phyloP scores from a whole-genome alignment of 2,329 filamentous ascomycete genomes.

The Claviceps pusilla region DNA sequence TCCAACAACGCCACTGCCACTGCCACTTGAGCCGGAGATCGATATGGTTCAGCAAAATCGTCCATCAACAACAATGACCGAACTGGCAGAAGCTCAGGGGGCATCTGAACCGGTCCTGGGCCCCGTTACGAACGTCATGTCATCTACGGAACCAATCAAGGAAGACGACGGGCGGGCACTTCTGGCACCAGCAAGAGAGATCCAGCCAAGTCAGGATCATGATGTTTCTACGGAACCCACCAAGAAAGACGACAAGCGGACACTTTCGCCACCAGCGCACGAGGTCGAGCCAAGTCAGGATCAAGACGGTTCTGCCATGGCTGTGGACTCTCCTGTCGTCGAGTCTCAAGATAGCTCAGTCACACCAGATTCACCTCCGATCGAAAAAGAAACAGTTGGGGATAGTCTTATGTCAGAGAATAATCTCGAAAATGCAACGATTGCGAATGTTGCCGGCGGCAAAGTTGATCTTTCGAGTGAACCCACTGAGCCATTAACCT shows the following conservation, averaged over 20 bases:
- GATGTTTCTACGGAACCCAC: not conserved
- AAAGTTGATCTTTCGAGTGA: not conserved
- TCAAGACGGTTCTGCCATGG: not conserved
- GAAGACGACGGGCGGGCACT: slow-evolving; percentile 9
- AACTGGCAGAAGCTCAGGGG: not conserved
- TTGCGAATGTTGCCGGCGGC: too few relatives aligned
- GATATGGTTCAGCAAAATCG: not conserved
- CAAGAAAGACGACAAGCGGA: slow-evolving; percentile 9
- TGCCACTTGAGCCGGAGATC: not conserved
- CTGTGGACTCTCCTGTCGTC: not conserved
- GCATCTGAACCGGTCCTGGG: not conserved
- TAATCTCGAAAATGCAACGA: slow-evolving; percentile 7
- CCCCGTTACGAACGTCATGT: not conserved
- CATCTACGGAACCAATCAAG: not conserved
- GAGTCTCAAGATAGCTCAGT: not conserved
- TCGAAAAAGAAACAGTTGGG: not conserved
- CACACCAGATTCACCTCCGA: not conserved
- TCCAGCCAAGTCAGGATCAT: not conserved
- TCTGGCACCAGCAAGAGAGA: slow-evolving; percentile 16
- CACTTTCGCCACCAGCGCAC: not conserved
- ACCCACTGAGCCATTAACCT: not conserved
- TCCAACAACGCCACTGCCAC: slow-evolving; percentile 1
- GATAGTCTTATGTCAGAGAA: not conserved
- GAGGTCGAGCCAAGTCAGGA: not conserved
- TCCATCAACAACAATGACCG: not conserved